Conservation (phyloP, 768 basidiomycete species). For the Tremella fuciformis region DNA sequence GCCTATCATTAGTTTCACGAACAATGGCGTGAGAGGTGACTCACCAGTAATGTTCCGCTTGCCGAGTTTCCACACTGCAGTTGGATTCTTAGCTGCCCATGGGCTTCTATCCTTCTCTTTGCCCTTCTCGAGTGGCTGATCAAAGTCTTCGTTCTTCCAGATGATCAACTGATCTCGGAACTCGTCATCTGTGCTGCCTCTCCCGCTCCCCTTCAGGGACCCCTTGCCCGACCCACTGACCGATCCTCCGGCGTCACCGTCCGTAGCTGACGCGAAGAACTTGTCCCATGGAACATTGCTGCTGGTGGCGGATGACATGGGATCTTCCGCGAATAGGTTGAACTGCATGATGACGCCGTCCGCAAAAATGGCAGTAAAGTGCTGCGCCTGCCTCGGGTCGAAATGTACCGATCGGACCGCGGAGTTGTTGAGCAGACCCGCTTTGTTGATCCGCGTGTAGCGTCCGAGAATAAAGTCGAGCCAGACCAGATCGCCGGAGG, state of each 20-base stretch:
- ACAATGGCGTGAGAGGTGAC: not conserved
- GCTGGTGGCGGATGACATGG: conserved; percentile 26
- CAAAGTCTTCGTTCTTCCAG: conserved; percentile 50
- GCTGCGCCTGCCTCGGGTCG: conserved; percentile 44
- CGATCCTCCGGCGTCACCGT: not conserved
- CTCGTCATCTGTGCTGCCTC: conserved; percentile 7
- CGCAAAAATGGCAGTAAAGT: conserved; percentile 39
- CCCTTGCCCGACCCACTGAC: not conserved
- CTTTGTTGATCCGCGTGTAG: conserved; percentile 52
- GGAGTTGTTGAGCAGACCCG: conserved; percentile 46
- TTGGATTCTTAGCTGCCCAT: conserved; percentile 51
- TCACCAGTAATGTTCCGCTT: conserved; percentile 34
- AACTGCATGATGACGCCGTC: conserved; percentile 44
- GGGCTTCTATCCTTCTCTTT: conserved; percentile 29
- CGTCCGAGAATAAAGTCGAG: conserved; percentile 61
- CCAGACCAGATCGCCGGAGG: conserved; percentile 94
- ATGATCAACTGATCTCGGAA: conserved; percentile 31
- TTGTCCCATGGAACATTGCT: conserved; percentile 39
- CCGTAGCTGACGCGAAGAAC: conserved; percentile 20
- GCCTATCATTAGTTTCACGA: conserved; percentile 56
- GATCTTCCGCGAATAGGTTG: conserved; percentile 52
- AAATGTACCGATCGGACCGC: conserved; percentile 40
- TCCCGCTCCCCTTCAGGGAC: conserved; percentile 1
- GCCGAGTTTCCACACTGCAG: conserved; percentile 42
- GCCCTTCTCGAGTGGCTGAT: conserved; percentile 9